phyloP scores from a whole-genome alignment of 1,284 basidiomycete genomes.

The Pseudozyma thailandica region DNA sequence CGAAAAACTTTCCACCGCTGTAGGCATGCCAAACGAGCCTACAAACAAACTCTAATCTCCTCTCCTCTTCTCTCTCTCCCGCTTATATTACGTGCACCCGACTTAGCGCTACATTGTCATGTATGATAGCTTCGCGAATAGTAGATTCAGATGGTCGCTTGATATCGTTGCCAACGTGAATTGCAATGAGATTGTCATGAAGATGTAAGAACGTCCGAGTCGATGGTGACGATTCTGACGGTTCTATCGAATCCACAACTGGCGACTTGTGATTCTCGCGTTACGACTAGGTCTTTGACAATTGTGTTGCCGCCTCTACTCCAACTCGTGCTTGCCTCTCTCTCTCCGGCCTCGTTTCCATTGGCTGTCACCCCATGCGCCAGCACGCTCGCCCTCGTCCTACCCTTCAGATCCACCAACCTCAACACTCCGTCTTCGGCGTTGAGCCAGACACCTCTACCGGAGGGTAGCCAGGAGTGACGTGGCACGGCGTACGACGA shows the following conservation, averaged over 20 bases:
- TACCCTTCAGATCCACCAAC: conserved; percentile 51
- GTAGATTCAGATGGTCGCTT: no score
- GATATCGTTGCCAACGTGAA: no score
- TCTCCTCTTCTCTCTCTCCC: neutral
- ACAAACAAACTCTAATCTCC: conserved; percentile 35
- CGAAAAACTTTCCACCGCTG: conserved; percentile 53
- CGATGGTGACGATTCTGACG: conserved; percentile 31
- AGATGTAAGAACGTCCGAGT: neutral
- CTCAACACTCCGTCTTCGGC: conserved; percentile 61
- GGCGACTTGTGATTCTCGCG: conserved; percentile 43
- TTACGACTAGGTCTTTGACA: conserved; percentile 55
- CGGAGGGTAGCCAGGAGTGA: conserved; percentile 55
- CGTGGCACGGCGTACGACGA: conserved; percentile 49
- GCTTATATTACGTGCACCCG: no score
- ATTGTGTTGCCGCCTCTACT: conserved; percentile 61
- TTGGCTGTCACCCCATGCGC: conserved; percentile 34
- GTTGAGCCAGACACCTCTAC: conserved; percentile 56
- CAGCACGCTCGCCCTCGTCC: conserved; percentile 41
- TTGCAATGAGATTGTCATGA: neutral
- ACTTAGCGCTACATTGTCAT: no score
- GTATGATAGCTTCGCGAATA: no score
- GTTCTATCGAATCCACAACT: conserved; percentile 63
- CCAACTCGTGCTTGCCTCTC: conserved; percentile 36
- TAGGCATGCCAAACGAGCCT: conserved; percentile 51
- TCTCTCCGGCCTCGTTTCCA: neutral